Evolutionary conservation across 352 stramenopile genomes (phyloP).

Genomic region (Pythium volutum): DNA sequence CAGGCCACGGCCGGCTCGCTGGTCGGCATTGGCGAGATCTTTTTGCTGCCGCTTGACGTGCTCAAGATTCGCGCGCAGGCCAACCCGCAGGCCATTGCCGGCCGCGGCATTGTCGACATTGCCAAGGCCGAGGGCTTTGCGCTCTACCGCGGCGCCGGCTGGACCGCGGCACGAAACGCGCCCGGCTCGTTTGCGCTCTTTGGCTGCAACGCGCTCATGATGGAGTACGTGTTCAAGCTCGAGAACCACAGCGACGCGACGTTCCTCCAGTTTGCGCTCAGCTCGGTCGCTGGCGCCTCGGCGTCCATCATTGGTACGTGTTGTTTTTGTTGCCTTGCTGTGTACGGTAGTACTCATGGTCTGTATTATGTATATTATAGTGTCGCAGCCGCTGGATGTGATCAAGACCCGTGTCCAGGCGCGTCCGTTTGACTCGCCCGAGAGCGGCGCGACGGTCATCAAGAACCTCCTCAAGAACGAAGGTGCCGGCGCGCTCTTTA

Average conservation of each 20-base stretch:
- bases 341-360: neutral
- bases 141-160: conserved; percentile 89
- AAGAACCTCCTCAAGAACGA: conserved; percentile 93
- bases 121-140: conserved; percentile 90
- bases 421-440: conserved; percentile 91
- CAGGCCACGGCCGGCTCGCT: conserved; percentile 90
- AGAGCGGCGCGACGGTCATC: conserved; percentile 90
- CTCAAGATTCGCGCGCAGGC: conserved; percentile 97
- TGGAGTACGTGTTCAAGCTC: conserved; percentile 91
- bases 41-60: conserved; percentile 93
- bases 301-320: conserved; percentile 78
- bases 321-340: conserved; percentile 1
- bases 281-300: conserved; percentile 76
- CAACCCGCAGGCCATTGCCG: conserved; percentile 90
- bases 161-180: conserved; percentile 93
- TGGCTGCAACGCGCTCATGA: conserved; percentile 84
- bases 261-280: conserved; percentile 92
- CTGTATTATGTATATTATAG: conserved; percentile 31
- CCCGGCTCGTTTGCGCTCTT: conserved; percentile 95
- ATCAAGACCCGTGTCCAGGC: conserved; percentile 96
- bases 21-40: conserved; percentile 95
- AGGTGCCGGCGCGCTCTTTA: conserved; percentile 91
- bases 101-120: conserved; percentile 90
- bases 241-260: conserved; percentile 89
- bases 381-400: conserved; percentile 92